Conservation (phyloP, 2,329 filamentous ascomycete genomes). For the Escovopsis weberi region DNA sequence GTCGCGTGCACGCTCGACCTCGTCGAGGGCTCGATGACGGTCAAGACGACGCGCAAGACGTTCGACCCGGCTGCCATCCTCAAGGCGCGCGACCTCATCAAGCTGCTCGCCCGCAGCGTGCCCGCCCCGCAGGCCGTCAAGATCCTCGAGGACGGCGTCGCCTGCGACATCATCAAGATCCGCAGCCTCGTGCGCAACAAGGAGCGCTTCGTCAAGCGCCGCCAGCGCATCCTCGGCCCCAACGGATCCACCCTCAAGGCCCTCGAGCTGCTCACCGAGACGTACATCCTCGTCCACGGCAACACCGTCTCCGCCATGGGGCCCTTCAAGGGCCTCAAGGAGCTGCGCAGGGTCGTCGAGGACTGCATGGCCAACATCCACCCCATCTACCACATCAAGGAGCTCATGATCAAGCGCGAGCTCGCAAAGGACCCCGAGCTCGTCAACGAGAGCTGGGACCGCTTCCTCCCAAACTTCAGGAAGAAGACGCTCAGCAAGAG, state of each 20-base stretch:
- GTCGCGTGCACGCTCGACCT: constrained; percentile 88
- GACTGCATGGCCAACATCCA: constrained; percentile 97
- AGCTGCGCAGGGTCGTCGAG: constrained; percentile 75
- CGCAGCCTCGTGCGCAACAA: constrained; percentile 82
- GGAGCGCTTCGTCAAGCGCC: constrained; percentile 86
- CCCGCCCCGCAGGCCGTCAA: constrained; percentile 87
- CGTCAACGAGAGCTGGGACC: constrained; percentile 81
- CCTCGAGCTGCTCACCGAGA: constrained; percentile 77
- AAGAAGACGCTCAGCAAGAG: constrained; percentile 79
- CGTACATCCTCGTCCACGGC: constrained; percentile 90
- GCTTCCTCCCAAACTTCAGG: constrained; percentile 95
- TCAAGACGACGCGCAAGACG: constrained; percentile 85
- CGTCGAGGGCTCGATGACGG: constrained; percentile 91
- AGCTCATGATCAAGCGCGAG: constrained; percentile 87
- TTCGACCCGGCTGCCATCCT: constrained; percentile 86
- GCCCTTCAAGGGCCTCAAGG: constrained; percentile 82
- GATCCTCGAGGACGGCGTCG: constrained; percentile 82
- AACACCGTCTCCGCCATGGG: constrained; percentile 93
- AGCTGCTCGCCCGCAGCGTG: constrained; percentile 78
- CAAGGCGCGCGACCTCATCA: constrained; percentile 88
- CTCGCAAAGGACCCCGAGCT: constrained; percentile 79
- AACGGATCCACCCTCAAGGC: constrained; percentile 89
- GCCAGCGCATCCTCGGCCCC: constrained; percentile 83
- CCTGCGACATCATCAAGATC: constrained; percentile 94
- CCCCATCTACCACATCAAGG: constrained; percentile 67